These are phyloP conservation scores for Schwanniomyces occidentalis DNA, from an alignment of 805 yeast species.

Conservation along the genomic window DNA sequence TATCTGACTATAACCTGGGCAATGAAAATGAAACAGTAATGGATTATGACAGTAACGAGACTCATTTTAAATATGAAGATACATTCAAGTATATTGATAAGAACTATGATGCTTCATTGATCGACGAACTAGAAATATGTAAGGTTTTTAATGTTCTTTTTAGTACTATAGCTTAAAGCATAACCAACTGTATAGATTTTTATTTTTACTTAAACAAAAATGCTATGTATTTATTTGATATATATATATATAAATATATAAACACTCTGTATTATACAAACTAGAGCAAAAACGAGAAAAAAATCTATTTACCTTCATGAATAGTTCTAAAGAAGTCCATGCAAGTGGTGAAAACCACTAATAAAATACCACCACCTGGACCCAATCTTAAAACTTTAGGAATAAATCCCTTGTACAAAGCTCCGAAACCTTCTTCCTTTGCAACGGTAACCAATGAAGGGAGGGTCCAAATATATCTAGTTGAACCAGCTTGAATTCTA, in stretches of 20 bases:
- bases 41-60: too few species aligned
- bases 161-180: background rate
- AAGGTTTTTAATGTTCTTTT: background rate
- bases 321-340: constrained; percentile 89
- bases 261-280: background rate
- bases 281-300: background rate
- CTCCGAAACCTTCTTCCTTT: constrained; percentile 88
- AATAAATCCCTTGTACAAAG: constrained; percentile 92
- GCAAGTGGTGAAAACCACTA: constrained; percentile 93
- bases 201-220: too few species aligned
- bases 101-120: background rate
- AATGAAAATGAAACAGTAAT: too few species aligned
- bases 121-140: background rate
- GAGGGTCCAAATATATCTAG: constrained; percentile 90
- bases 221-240: background rate
- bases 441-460: constrained; percentile 75
- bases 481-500: constrained; percentile 88
- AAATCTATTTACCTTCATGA: constrained; percentile 20
- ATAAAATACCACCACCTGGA: constrained; percentile 98
- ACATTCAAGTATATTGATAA: background rate
- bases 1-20: constrained; percentile 9
- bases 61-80: background rate
- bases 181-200: background rate
- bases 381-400: constrained; percentile 97
- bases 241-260: background rate